Percentiles rank a stretch among this genome's conserved stretches.
Conservation (phyloP, 176 grass and related monocot genomes). For the Phoenix roebelenii region DNA sequence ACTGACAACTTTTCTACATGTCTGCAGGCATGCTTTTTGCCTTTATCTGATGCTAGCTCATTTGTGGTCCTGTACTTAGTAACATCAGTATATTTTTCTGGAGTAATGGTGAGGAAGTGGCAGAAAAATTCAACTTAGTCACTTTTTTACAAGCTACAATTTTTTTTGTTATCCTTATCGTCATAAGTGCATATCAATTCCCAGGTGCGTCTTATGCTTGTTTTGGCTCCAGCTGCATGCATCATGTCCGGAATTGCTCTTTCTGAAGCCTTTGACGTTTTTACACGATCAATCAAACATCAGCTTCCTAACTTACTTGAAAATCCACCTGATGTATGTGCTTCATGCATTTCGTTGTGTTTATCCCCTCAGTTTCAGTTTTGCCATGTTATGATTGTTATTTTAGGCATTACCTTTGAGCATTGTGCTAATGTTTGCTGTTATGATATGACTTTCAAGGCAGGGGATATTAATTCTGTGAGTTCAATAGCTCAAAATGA, state of each 20-base stretch:
- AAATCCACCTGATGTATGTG: slow-evolving; percentile 47
- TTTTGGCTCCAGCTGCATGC: slow-evolving; percentile 95
- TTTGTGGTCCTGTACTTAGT: slow-evolving; percentile 93
- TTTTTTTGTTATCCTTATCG: slow-evolving; percentile 9
- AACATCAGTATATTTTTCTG: slow-evolving; percentile 97
- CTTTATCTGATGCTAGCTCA: slow-evolving; percentile 95
- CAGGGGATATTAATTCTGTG: slow-evolving; percentile 37
- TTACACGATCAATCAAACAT: slow-evolving; percentile 79
- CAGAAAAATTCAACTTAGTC: not conserved
- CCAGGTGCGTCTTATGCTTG: slow-evolving; percentile 99
- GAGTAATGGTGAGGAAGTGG: slow-evolving; percentile 83
- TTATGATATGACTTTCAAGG: slow-evolving; percentile 36
- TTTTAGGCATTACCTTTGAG: not conserved
- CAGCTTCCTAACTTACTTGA: slow-evolving; percentile 68
- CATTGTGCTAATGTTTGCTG: slow-evolving; percentile 23
- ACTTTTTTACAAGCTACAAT: not conserved
- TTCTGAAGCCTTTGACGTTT: slow-evolving; percentile 71
- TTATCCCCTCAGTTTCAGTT: too few relatives aligned
- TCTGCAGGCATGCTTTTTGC: slow-evolving; percentile 91
- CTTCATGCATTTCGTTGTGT: slow-evolving; percentile 29
- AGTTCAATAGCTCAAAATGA: slow-evolving; percentile 34
- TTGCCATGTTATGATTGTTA: too few relatives aligned
- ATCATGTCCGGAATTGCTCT: slow-evolving; percentile 96
- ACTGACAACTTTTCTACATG: slow-evolving; percentile 1
- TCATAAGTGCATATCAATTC: slow-evolving; percentile 6